Conservation (phyloP, 257 asterid species). For the Cynanchum wilfordii region DNA sequence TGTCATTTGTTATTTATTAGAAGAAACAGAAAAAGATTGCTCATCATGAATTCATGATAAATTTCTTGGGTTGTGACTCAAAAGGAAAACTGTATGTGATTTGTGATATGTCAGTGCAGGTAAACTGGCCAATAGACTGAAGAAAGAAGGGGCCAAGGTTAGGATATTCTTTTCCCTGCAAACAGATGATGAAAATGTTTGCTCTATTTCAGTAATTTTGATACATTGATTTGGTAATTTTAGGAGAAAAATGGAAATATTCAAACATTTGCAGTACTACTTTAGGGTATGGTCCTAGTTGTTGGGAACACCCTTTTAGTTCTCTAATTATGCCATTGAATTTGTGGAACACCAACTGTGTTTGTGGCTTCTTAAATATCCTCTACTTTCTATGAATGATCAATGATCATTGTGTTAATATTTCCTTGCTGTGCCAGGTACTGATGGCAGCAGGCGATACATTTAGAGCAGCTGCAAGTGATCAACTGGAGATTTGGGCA, state of each 20-base stretch:
- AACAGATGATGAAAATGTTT: neutral
- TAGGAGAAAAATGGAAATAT: neutral
- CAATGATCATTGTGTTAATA: neutral
- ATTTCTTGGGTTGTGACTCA: slow-evolving; percentile 4
- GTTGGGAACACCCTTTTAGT: neutral
- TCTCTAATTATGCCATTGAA: neutral
- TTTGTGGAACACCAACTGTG: neutral
- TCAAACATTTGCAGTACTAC: neutral
- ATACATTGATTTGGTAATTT: neutral
- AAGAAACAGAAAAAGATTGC: neutral
- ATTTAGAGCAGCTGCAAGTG: slow-evolving; percentile 98
- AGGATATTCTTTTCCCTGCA: slow-evolving; percentile 1
- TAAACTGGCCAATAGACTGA: slow-evolving; percentile 80
- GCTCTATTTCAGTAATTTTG: neutral
- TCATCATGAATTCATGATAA: neutral
- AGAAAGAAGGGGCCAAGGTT: slow-evolving; percentile 92
- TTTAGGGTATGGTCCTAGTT: neutral
- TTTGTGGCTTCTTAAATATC: neutral
- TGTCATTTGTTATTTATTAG: neutral
- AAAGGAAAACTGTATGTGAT: neutral
- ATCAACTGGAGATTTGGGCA: slow-evolving; percentile 95
- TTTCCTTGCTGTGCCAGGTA: slow-evolving; percentile 38
- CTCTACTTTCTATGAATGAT: neutral
- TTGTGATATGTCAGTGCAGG: slow-evolving; percentile 45
- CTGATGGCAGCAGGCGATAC: slow-evolving; percentile 98